These are phyloP conservation scores for Grosmannia huntii DNA, from an alignment of 2,329 filamentous ascomycete species.

Conservation along the genomic window DNA sequence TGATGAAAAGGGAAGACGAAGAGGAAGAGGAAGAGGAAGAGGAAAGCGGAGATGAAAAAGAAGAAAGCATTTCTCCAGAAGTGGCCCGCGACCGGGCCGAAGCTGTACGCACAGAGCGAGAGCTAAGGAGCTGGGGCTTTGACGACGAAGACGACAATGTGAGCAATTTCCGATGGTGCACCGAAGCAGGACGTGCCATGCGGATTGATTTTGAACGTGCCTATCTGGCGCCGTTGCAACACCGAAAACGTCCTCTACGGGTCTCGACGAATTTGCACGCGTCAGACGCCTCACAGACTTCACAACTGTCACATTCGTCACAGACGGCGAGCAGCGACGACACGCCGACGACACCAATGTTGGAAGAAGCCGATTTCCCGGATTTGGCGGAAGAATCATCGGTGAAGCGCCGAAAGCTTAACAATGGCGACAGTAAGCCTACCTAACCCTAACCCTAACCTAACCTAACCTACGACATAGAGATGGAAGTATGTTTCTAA, in stretches of 20 bases:
- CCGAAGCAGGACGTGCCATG: constrained; percentile 3
- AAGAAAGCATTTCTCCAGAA: not conserved
- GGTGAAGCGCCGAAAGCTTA: not conserved
- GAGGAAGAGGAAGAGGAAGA: not conserved
- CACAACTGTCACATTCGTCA: not conserved
- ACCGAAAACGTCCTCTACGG: not conserved
- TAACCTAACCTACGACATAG: too few species aligned
- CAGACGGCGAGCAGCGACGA: not conserved
- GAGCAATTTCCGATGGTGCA: constrained; percentile 6
- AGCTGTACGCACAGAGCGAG: not conserved
- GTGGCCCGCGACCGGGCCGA: constrained; percentile 1
- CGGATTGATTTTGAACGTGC: constrained; percentile 7
- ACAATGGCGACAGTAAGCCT: not conserved
- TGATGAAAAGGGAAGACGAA: too few species aligned
- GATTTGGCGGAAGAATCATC: not conserved
- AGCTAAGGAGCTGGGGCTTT: constrained; percentile 4
- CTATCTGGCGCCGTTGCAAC: not conserved
- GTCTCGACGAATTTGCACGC: not conserved
- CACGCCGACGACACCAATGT: not conserved
- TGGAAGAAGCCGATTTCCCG: not conserved
- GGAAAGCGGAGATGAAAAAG: not conserved
- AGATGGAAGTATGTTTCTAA: too few species aligned
- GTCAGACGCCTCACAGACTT: not conserved
- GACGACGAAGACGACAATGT: constrained; percentile 5
- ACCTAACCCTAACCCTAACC: too few species aligned